phyloP scores from a whole-genome alignment of 768 basidiomycete genomes.

The Lentinula detonsa region DNA sequence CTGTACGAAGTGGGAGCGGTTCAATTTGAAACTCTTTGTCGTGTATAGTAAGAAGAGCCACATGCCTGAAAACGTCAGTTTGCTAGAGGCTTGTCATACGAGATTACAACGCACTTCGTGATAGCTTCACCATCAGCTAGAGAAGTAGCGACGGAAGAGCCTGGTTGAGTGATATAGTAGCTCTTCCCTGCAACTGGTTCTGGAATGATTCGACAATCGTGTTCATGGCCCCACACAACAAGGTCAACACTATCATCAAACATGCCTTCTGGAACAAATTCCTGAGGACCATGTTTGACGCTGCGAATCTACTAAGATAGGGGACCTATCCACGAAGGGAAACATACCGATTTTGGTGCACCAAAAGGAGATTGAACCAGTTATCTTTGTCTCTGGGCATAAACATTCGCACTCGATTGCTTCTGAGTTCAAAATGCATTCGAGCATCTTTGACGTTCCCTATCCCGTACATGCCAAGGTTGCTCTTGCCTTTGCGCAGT shows the following conservation, averaged over 20 bases:
- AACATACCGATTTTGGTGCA: conserved; percentile 93
- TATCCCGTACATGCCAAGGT: conserved; percentile 90
- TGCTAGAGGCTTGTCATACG: background rate
- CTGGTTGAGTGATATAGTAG: conserved; percentile 92
- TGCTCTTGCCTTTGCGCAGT: conserved; percentile 79
- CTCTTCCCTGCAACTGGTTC: conserved; percentile 87
- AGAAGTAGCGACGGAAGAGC: conserved; percentile 91
- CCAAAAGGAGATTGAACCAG: conserved; percentile 91
- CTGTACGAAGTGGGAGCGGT: conserved; percentile 83
- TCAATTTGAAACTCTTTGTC: conserved; percentile 83
- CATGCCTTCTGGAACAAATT: conserved; percentile 92
- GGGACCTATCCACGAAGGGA: background rate
- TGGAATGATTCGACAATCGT: conserved; percentile 91
- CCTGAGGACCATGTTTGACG: conserved; percentile 91
- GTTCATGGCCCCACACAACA: conserved; percentile 98
- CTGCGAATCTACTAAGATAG: conserved; percentile 31
- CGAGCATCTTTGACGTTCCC: conserved; percentile 96
- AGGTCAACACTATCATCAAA: conserved; percentile 94
- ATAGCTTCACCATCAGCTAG: conserved; percentile 90
- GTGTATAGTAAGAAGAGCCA: conserved; percentile 83
- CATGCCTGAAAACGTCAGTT: conserved; percentile 53
- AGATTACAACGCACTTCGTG: conserved; percentile 62
- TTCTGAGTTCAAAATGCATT: conserved; percentile 94
- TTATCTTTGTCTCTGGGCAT: conserved; percentile 87
- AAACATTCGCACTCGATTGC: conserved; percentile 93